Conservation (phyloP, 192 early-diverging fungal species). For the Spinellus fusiger region DNA sequence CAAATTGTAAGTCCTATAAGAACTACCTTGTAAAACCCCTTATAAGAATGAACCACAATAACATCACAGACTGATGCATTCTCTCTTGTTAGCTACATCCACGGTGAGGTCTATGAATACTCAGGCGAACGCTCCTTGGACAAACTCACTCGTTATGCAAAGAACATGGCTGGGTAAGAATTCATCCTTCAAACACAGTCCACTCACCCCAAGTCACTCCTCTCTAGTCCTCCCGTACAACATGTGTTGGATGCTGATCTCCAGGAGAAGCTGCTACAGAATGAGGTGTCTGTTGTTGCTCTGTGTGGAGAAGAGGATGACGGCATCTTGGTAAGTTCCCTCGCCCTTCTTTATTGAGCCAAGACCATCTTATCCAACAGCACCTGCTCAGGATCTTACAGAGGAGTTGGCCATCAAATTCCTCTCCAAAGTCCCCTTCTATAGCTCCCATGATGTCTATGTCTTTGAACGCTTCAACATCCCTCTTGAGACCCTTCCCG, state of each 20-base stretch:
- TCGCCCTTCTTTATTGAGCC: too few relatives aligned
- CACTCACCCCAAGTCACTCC: too few relatives aligned
- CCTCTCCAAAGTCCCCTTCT: background rate
- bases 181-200: too few relatives aligned
- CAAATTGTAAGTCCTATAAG: background rate
- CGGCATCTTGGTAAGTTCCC: constrained; percentile 2
- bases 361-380: background rate
- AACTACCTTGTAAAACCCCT: too few relatives aligned
- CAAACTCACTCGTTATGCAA: background rate
- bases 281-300: background rate
- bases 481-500: background rate
- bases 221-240: background rate
- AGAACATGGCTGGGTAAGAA: constrained; percentile 1
- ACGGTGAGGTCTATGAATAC: background rate
- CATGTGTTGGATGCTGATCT: background rate
- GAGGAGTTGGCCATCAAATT: background rate
- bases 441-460: background rate
- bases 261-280: background rate
- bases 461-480: background rate
- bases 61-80: too few relatives aligned
- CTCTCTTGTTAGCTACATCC: background rate
- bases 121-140: background rate
- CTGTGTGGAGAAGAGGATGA: constrained; percentile 21
- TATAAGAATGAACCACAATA: too few relatives aligned
- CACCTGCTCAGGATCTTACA: background rate